Evolutionary conservation across 1,284 basidiomycete species (phyloP).

Genomic region (Meira miltonrushii): DNA sequence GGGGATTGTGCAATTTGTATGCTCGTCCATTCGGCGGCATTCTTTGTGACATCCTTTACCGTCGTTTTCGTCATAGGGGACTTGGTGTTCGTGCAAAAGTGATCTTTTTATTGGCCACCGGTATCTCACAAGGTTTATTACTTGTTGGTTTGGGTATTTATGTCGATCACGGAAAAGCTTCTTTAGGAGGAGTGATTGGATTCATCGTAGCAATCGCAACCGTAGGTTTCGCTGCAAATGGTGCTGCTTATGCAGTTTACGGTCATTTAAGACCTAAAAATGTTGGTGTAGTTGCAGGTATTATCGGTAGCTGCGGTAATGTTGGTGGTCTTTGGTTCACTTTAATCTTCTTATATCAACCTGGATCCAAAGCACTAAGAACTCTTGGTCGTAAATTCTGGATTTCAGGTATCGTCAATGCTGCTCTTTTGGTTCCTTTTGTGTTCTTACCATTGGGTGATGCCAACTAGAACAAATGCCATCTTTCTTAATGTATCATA

Average conservation of each 20-base stretch:
- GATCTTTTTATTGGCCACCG: slow-evolving; percentile 57
- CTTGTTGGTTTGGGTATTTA: slow-evolving; percentile 58
- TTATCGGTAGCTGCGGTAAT: slow-evolving; percentile 39
- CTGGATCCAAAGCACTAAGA: slow-evolving; percentile 21
- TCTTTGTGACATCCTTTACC: slow-evolving; percentile 59
- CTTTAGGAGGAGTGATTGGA: slow-evolving; percentile 31
- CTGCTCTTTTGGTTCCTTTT: slow-evolving; percentile 31
- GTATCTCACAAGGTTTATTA: slow-evolving; percentile 57
- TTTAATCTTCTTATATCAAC: slow-evolving; percentile 32
- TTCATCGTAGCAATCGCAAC: slow-evolving; percentile 42
- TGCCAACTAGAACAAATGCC: not conserved
- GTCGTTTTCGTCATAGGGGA: slow-evolving; percentile 35
- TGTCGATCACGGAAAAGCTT: slow-evolving; percentile 51
- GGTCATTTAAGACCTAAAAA: slow-evolving; percentile 34
- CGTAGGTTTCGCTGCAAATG: slow-evolving; percentile 39
- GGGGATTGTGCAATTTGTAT: slow-evolving; percentile 60
- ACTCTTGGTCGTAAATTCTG: slow-evolving; percentile 28
- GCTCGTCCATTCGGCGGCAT: slow-evolving; percentile 60
- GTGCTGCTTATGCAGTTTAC: slow-evolving; percentile 38
- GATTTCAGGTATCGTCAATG: slow-evolving; percentile 41
- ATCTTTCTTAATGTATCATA: no score
- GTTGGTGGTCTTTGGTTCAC: slow-evolving; percentile 38
- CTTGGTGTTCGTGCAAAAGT: slow-evolving; percentile 60
- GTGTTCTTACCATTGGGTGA: slow-evolving; percentile 24
- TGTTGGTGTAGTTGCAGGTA: slow-evolving; percentile 38